Evolutionary conservation across 192 early-diverging fungal genomes (phyloP).

Genomic region (Gonapodya prolifera): DNA sequence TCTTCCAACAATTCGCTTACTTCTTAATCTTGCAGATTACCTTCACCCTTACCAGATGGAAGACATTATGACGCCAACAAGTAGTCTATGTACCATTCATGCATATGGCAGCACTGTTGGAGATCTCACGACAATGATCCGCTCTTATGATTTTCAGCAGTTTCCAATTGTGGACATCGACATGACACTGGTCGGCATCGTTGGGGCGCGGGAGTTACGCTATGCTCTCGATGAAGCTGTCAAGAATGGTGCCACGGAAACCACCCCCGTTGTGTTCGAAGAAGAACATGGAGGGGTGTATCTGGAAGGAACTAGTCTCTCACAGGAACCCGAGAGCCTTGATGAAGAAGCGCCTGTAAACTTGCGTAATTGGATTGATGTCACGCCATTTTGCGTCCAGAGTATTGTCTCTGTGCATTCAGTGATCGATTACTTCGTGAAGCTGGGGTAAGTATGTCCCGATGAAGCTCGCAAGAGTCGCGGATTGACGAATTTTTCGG

Average conservation of each 20-base stretch:
- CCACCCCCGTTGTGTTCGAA: neutral
- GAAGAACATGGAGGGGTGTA: neutral
- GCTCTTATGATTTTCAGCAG: conserved; percentile 51
- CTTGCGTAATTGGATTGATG: conserved; percentile 40
- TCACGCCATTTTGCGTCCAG: conserved; percentile 55
- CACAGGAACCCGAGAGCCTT: conserved; percentile 28
- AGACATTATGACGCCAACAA: conserved; percentile 46
- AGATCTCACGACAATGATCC: conserved; percentile 27
- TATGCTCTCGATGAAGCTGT: conserved; percentile 28
- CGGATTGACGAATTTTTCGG: too few relatives aligned
- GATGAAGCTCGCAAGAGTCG: too few relatives aligned
- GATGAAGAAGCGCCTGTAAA: neutral
- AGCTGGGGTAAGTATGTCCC: conserved; percentile 44
- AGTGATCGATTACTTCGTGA: conserved; percentile 68
- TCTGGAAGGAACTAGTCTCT: neutral
- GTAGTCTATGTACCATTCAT: conserved; percentile 40
- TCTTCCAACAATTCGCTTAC: neutral
- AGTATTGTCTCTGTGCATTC: conserved; percentile 55
- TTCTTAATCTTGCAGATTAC: conserved; percentile 38
- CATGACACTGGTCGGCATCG: conserved; percentile 58
- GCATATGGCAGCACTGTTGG: conserved; percentile 28
- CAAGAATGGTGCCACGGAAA: neutral
- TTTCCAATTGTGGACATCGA: conserved; percentile 58
- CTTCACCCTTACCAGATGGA: conserved; percentile 27
- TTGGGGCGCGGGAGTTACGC: conserved; percentile 44